Evolutionary conservation across 805 yeast genomes (phyloP).

Genomic region (Kazachstania africana): DNA sequence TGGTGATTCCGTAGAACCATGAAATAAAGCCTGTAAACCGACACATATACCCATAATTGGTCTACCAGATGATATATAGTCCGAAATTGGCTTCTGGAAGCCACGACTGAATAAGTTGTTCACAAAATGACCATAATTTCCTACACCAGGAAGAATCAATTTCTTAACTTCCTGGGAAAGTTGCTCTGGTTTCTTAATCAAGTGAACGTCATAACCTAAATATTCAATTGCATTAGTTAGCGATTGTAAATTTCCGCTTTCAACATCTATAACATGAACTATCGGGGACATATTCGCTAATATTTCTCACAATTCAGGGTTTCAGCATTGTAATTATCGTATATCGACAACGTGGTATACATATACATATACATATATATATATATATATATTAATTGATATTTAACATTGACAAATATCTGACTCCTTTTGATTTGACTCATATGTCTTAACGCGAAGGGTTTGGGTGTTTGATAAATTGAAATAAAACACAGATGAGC

Average conservation of each 20-base stretch:
- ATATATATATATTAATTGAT: too few relatives aligned
- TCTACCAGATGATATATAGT: slow-evolving; percentile 64
- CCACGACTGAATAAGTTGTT: slow-evolving; percentile 49
- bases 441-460: too few relatives aligned
- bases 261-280: slow-evolving; percentile 73
- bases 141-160: slow-evolving; percentile 90
- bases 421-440: too few relatives aligned
- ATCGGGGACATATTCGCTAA: too few relatives aligned
- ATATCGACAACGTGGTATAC: too few relatives aligned
- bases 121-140: slow-evolving; percentile 91
- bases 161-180: slow-evolving; percentile 39
- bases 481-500: too few relatives aligned
- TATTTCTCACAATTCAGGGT: too few relatives aligned
- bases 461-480: too few relatives aligned
- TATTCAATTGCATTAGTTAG: slow-evolving; percentile 73
- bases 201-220: slow-evolving; percentile 58
- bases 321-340: too few relatives aligned
- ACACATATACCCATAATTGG: slow-evolving; percentile 97
- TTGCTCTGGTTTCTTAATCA: slow-evolving; percentile 49
- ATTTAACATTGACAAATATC: too few relatives aligned
- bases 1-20: slow-evolving; percentile 65
- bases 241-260: slow-evolving; percentile 88
- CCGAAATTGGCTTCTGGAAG: slow-evolving; percentile 51
- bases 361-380: too few relatives aligned
- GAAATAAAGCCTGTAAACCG: slow-evolving; percentile 80